Evolutionary conservation across 768 basidiomycete species (phyloP).

Genomic region (Rhodotorula sphaerocarpa): DNA sequence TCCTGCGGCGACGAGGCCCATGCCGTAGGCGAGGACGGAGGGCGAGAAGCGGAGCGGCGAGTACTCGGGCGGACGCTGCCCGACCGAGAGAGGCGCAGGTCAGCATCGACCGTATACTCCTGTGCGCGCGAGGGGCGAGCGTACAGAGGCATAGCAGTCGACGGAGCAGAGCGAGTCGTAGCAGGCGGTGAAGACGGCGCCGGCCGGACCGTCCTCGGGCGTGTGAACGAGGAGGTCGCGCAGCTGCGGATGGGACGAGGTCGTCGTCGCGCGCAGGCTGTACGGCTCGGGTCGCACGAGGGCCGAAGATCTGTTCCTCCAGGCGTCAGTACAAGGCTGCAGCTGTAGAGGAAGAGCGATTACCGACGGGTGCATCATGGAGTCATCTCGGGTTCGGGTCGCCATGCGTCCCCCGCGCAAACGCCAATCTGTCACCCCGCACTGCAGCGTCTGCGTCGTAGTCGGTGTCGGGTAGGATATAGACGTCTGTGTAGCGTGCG

Average conservation of each 20-base stretch:
- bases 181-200: conserved; percentile 4
- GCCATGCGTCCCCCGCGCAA: no score
- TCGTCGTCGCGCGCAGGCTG: conserved; percentile 9
- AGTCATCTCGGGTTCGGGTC: no score
- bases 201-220: neutral
- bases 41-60: conserved; percentile 32
- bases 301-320: neutral
- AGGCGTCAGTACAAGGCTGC: no score
- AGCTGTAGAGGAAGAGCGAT: neutral
- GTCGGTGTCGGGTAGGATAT: no score
- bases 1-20: conserved; percentile 35
- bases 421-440: no score
- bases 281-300: conserved; percentile 10
- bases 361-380: no score
- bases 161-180: conserved; percentile 25
- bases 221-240: conserved; percentile 24
- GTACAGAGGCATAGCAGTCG: conserved; percentile 6
- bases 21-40: conserved; percentile 19
- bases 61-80: conserved; percentile 4
- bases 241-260: conserved; percentile 17
- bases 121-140: neutral
- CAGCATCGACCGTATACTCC: neutral
- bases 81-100: no score
- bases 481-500: no score
- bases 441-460: no score